phyloP scores from a whole-genome alignment of 2,329 filamentous ascomycete genomes.

The Pseudophaeomoniella oleicola region DNA sequence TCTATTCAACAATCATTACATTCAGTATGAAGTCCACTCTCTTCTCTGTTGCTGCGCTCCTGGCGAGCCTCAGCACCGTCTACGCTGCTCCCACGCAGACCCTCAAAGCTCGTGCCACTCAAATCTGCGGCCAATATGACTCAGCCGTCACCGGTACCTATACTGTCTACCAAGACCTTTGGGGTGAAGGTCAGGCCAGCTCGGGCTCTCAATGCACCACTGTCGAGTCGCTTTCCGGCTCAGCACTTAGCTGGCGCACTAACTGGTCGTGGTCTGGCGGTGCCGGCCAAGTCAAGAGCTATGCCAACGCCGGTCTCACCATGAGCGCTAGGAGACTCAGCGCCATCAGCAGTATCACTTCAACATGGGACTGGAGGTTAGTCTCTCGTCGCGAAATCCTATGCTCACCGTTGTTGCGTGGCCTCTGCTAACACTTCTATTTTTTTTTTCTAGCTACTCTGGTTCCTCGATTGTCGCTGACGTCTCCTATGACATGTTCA shows the following conservation, averaged over 20 bases:
- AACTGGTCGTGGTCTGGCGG: slow-evolving; percentile 30
- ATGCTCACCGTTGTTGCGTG: too few relatives aligned
- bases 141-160: slow-evolving; percentile 24
- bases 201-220: slow-evolving; percentile 29
- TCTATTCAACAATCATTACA: too few relatives aligned
- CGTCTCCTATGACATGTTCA: slow-evolving; percentile 50
- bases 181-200: slow-evolving; percentile 24
- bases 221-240: slow-evolving; percentile 20
- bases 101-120: neutral
- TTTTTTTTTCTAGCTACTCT: slow-evolving; percentile 23
- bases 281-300: slow-evolving; percentile 2
- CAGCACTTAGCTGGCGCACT: slow-evolving; percentile 27
- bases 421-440: too few relatives aligned
- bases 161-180: slow-evolving; percentile 40
- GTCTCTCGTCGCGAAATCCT: too few relatives aligned
- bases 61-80: too few relatives aligned
- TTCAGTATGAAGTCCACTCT: neutral
- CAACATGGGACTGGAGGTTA: slow-evolving; percentile 29
- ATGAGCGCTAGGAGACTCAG: slow-evolving; percentile 20
- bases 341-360: slow-evolving; percentile 25
- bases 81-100: neutral
- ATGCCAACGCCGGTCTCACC: slow-evolving; percentile 25
- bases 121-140: slow-evolving; percentile 26
- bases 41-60: neutral
- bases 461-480: slow-evolving; percentile 37